Conservation (phyloP, 2,329 filamentous ascomycete species). For the Neonectria faginata region DNA sequence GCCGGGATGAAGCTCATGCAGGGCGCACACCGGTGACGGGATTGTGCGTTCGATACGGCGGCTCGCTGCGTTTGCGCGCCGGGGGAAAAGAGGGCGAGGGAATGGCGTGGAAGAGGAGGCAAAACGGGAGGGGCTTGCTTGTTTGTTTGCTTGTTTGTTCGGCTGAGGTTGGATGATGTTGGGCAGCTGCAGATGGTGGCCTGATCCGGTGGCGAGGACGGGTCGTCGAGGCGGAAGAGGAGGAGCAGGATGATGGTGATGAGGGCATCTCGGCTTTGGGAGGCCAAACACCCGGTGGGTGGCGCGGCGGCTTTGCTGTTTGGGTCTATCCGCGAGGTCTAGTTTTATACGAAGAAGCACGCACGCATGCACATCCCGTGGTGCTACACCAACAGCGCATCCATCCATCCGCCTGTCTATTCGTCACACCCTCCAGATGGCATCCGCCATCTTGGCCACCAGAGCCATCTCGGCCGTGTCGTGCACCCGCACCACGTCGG, state of each 20-base stretch:
- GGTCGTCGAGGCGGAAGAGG: not conserved
- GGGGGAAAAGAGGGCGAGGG: not conserved
- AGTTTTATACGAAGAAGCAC: not conserved
- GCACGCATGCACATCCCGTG: too few species aligned
- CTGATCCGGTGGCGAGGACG: constrained; percentile 11
- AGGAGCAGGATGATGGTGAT: not conserved
- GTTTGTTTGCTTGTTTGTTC: not conserved
- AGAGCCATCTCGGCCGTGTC: constrained; percentile 88
- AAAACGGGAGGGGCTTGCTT: not conserved
- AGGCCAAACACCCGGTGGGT: constrained; percentile 10
- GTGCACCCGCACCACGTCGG: constrained; percentile 92
- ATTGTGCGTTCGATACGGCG: constrained; percentile 18
- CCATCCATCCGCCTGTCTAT: not conserved
- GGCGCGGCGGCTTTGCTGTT: constrained; percentile 2
- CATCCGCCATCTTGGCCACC: constrained; percentile 89
- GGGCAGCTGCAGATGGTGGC: constrained; percentile 9
- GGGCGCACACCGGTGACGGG: constrained; percentile 24
- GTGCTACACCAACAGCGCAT: too few species aligned
- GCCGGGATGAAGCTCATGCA: constrained; percentile 24
- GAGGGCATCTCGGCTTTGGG: not conserved
- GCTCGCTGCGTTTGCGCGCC: not conserved
- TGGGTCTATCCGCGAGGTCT: not conserved
- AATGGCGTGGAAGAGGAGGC: not conserved
- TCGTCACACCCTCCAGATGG: constrained; percentile 76
- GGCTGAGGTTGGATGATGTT: not conserved